Evolutionary conservation across 2,329 filamentous ascomycete species (phyloP), one percentile per base, ranked within the genome.

Genomic region (Alternaria tenuissima): DNA sequence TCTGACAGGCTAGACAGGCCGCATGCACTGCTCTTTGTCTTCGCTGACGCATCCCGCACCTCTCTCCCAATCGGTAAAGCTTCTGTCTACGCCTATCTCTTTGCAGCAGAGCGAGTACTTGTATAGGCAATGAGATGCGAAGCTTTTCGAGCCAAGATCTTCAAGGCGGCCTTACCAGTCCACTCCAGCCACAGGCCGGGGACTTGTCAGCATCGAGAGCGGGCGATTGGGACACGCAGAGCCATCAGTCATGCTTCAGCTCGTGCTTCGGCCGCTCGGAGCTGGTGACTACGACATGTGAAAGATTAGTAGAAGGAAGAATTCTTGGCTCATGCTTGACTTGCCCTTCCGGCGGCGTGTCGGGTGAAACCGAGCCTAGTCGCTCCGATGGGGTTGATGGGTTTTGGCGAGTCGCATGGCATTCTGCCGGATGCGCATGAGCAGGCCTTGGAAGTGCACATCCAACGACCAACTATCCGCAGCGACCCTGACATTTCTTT

Each of bases 381-480:
- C 44, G 48, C 24, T 43, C 32, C 44, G 22, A 34, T 56, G 57
- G 46, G 30, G 34, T 41, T 24, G 9, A 59, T 59, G 52, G 52
- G 28, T 20, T 56, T 59, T 59, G 44, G 34, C 42, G 36, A 46
- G 22, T 46, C n/a, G 36, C 46, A 59, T 59, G 57, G 46, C 22
- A 59, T 56, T 59, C 26, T 59, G 52, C 39, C 52, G 46, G 39
- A 59, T 51, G 38, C 32, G 44, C 57, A 59, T 59, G 28, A 44
- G 12, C 44, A 51, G 22, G 52, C 38, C 39, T 42, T 42, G 39
- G 20, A 42, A 42, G 6, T 20, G 12, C 46, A 36, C 46, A 18
- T 20, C 32, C 34, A 49, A 38, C 46, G 5, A 26, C 46, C 38
- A 53, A 22, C 42, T 11, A 42, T 38, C 55, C 8, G 38, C 41